These are phyloP conservation scores for Penicillium soppii DNA, from an alignment of 495 filamentous ascomycete species.

Conservation along the genomic window DNA sequence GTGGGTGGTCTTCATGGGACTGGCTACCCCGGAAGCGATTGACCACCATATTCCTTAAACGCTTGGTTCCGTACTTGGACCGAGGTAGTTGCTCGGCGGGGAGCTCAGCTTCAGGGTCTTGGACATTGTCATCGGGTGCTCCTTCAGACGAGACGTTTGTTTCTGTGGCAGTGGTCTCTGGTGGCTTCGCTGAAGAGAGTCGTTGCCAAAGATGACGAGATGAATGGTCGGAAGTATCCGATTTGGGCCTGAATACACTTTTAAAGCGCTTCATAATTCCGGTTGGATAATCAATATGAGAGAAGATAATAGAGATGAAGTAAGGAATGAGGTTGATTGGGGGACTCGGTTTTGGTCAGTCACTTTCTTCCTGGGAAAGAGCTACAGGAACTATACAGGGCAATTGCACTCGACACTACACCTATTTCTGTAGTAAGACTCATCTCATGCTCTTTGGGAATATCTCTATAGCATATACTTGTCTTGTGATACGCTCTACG, in stretches of 20 bases:
- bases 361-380: too few species aligned
- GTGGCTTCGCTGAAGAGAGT: constrained; percentile 3
- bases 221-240: not conserved
- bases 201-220: constrained; percentile 3
- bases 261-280: constrained; percentile 17
- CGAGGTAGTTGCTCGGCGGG: not conserved
- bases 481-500: too few species aligned
- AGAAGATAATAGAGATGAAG: constrained; percentile 2
- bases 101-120: not conserved
- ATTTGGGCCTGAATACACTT: constrained; percentile 13
- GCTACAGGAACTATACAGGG: too few species aligned
- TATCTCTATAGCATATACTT: too few species aligned
- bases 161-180: not conserved
- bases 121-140: too few species aligned
- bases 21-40: constrained; percentile 8
- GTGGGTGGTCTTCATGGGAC: constrained; percentile 6
- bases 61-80: constrained; percentile 10
- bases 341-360: not conserved
- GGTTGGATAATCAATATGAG: constrained; percentile 2
- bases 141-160: too few species aligned
- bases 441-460: too few species aligned
- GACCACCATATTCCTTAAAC: constrained; percentile 14
- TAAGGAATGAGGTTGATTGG: not conserved
- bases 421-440: too few species aligned
- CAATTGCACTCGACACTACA: too few species aligned